Percentiles rank a stretch among this genome's conserved stretches.
These are phyloP conservation scores for Sugiyamaella pinicola DNA, from an alignment of 1,139 yeast species.

Conservation along the genomic window DNA sequence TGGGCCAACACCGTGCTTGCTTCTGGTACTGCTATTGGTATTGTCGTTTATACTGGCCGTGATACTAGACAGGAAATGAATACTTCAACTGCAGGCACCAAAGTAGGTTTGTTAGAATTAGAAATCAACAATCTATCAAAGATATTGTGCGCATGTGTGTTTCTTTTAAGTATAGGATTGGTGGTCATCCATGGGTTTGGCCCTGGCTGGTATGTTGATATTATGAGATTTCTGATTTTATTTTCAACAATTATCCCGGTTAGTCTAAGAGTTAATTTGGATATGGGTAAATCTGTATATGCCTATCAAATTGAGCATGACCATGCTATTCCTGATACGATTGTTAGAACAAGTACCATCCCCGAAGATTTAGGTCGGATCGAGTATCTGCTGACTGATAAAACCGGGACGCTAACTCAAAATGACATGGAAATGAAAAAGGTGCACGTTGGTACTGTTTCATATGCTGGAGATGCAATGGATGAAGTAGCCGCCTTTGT, in stretches of 20 bases:
- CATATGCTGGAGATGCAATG: constrained; percentile 89
- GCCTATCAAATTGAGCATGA: constrained; percentile 96
- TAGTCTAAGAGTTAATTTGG: constrained; percentile 88
- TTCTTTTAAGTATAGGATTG: constrained; percentile 69
- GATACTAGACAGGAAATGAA: constrained; percentile 96
- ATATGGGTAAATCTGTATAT: constrained; percentile 92
- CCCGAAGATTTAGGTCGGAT: constrained; percentile 98
- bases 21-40: constrained; percentile 86
- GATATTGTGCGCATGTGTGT: constrained; percentile 83
- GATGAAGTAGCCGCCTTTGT: constrained; percentile 76
- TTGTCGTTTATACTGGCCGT: constrained; percentile 84
- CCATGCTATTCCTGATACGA: constrained; percentile 72
- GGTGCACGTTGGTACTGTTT: constrained; percentile 86
- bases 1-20: constrained; percentile 99
- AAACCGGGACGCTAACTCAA: constrained; percentile 96
- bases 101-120: constrained; percentile 83
- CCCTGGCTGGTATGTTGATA: constrained; percentile 81
- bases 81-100: constrained; percentile 86
- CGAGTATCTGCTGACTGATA: constrained; percentile 88
- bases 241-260: constrained; percentile 97
- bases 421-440: constrained; percentile 97
- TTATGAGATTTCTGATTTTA: constrained; percentile 84
- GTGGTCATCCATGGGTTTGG: constrained; percentile 83
- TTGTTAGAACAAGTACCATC: constrained; percentile 94
- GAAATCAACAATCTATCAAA: constrained; percentile 90